These are phyloP conservation scores for Colletotrichum destructivum DNA, from an alignment of 2,329 filamentous ascomycete genomes.

Conservation along the genomic window DNA sequence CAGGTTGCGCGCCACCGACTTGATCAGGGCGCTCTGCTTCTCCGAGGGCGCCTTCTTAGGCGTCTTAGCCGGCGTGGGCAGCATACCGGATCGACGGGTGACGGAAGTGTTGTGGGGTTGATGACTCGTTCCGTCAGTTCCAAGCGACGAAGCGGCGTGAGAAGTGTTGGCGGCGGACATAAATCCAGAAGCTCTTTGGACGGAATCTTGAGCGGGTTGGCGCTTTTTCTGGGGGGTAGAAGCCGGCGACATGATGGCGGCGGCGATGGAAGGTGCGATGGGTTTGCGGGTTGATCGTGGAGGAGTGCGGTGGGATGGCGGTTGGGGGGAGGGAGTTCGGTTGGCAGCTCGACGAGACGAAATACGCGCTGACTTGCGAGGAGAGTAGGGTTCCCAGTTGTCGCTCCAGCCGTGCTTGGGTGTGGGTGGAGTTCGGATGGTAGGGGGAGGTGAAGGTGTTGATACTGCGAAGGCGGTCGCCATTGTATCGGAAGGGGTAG, in stretches of 20 bases:
- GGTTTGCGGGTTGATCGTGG: slow-evolving; percentile 53
- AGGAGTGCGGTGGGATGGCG: slow-evolving; percentile 54
- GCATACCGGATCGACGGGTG: slow-evolving; percentile 66
- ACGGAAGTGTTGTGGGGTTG: slow-evolving; percentile 44
- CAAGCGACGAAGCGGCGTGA: slow-evolving; percentile 60
- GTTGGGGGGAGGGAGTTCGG: slow-evolving; percentile 70
- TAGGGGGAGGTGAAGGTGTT: slow-evolving; percentile 74
- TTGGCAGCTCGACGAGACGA: slow-evolving; percentile 67
- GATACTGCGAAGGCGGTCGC: slow-evolving; percentile 51
- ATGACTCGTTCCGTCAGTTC: slow-evolving; percentile 49
- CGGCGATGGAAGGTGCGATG: slow-evolving; percentile 44
- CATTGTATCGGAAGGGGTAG: slow-evolving; percentile 36
- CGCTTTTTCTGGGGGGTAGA: slow-evolving; percentile 62
- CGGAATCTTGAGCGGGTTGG: slow-evolving; percentile 61
- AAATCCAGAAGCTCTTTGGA: slow-evolving; percentile 62
- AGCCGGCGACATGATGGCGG: slow-evolving; percentile 48
- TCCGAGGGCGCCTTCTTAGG: slow-evolving; percentile 74
- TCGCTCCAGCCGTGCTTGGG: slow-evolving; percentile 79
- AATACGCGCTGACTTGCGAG: slow-evolving; percentile 78
- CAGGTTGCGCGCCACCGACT: slow-evolving; percentile 72
- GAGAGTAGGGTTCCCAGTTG: slow-evolving; percentile 80
- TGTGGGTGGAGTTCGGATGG: slow-evolving; percentile 77
- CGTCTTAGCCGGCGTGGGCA: slow-evolving; percentile 86
- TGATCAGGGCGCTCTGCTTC: slow-evolving; percentile 66
- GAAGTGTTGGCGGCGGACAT: slow-evolving; percentile 61